Base-by-base conservation (phyloP, 345 rosid genomes). In the Corymbia maculata region DNA sequence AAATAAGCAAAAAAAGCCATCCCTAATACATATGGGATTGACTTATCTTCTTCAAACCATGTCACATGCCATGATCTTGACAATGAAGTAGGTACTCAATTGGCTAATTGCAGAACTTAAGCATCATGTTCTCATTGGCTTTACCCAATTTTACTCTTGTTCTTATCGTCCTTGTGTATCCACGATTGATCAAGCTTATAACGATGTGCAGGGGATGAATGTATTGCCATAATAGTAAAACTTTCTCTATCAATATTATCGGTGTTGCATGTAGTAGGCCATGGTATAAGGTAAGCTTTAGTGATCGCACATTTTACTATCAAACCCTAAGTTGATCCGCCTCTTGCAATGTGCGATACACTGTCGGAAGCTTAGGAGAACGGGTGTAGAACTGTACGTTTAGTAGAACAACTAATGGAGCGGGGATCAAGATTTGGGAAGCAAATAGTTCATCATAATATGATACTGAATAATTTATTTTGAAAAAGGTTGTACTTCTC, bases 191-290 rank as follows among this genome's bases (percentile, higher is more conserved):
- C 79, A 14, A 16, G 9, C 45, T 68, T 68, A 30, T 45, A 68
- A 68, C 19, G 12, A 59, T 10, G 26, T 16, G 47, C 87, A 88
- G 95, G 95, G 55, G 96, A 95, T 89, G 96, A 95, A 52, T 95
- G 96, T 57, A 88, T 95, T 51, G 95, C 97, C 44, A 90, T 95
- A 50, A 90, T 84, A 86, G 87, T 1, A 92, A 91, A 42, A 87
- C 93, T 4, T 91, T 89, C 26, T 51, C 5, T 52, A 84, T 93
- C 68, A 89, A 89, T 70, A 90, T 94, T 17, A 89, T 89, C 49
- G 24, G 87, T 24, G 53, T 93, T 88, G 82, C 42, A 36, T 36
- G 42, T 36, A 4, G 42, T 36, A 4, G 42, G 42, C 42, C 42
- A 36, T 36, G 42, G 42, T 36, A 36, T 36, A 36, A 36, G 42